A percentile compares a stretch with the other conserved stretches of the same genome.
Conservation (phyloP, 2,329 filamentous ascomycete species). For the Juglanconis juglandina region DNA sequence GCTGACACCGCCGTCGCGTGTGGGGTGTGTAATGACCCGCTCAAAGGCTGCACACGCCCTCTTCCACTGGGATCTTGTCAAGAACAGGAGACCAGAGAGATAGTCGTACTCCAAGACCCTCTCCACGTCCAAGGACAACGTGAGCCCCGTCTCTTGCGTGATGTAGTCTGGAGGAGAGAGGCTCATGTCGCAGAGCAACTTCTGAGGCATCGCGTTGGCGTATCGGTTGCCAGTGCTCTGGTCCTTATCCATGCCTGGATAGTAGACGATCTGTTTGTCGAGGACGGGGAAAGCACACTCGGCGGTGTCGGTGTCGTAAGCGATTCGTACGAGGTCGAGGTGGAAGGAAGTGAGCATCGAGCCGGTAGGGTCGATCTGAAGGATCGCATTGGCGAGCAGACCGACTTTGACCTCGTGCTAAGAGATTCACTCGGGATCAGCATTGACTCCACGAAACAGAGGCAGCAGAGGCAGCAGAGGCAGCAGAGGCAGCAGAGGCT, state of each 20-base stretch:
- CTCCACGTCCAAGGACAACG: constrained; percentile 46
- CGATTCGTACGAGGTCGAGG: constrained; percentile 53
- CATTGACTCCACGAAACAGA: not conserved
- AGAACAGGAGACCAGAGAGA: constrained; percentile 61
- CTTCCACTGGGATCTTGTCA: constrained; percentile 58
- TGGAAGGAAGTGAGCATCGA: constrained; percentile 66
- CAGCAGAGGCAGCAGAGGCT: not conserved
- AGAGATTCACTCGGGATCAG: not conserved
- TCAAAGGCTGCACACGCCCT: constrained; percentile 61
- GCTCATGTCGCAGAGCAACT: constrained; percentile 42
- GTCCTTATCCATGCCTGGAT: constrained; percentile 44
- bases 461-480: not conserved
- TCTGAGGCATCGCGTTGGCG: constrained; percentile 19
- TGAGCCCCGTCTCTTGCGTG: constrained; percentile 55
- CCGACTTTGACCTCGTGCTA: constrained; percentile 47
- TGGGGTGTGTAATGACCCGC: constrained; percentile 65
- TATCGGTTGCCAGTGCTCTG: constrained; percentile 26
- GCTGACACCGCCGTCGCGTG: constrained; percentile 59
- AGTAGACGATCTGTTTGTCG: constrained; percentile 63
- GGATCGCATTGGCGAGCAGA: constrained; percentile 50
- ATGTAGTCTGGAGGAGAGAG: constrained; percentile 56
- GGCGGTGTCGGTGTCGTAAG: constrained; percentile 53
- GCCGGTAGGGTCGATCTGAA: constrained; percentile 63
- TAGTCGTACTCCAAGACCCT: constrained; percentile 67
- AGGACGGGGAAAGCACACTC: constrained; percentile 58